Evolutionary conservation across 306 rosid species (phyloP).

Genomic region (Cucurbita moschata): DNA sequence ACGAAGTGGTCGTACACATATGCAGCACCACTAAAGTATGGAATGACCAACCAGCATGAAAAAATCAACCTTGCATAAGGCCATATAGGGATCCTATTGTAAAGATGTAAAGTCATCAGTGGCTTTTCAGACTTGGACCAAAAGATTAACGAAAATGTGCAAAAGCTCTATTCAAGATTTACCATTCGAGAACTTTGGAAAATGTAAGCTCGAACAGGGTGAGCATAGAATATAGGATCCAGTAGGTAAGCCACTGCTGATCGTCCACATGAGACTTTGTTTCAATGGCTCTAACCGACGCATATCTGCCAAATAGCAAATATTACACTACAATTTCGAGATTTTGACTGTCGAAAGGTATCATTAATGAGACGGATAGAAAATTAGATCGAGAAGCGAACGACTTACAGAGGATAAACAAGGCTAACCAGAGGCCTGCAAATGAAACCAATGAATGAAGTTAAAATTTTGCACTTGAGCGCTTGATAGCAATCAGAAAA

Average conservation of each 20-base stretch:
- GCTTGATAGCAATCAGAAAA: background rate
- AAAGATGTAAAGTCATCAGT: conserved; percentile 4
- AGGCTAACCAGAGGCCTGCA: conserved; percentile 93
- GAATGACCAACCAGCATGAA: conserved; percentile 89
- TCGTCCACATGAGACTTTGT: conserved; percentile 71
- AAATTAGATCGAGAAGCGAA: background rate
- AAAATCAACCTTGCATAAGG: conserved; percentile 73
- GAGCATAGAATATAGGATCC: conserved; percentile 90
- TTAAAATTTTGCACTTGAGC: conserved; percentile 5
- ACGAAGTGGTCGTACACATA: conserved; percentile 80
- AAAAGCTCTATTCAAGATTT: background rate
- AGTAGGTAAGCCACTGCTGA: conserved; percentile 96
- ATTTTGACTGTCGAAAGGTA: background rate
- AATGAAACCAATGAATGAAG: conserved; percentile 12
- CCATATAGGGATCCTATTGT: conserved; percentile 87
- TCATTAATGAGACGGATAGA: background rate
- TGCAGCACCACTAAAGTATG: conserved; percentile 87
- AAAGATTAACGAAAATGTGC: too few relatives aligned
- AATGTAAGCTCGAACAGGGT: conserved; percentile 91
- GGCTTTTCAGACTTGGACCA: background rate
- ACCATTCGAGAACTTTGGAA: conserved; percentile 78
- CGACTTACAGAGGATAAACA: conserved; percentile 88
- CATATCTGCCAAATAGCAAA: conserved; percentile 41
- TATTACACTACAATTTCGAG: conserved; percentile 5
- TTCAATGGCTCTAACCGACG: conserved; percentile 86